Evolutionary conservation across 2,329 filamentous ascomycete species (phyloP).

Genomic region (Metarhizium anisopliae): DNA sequence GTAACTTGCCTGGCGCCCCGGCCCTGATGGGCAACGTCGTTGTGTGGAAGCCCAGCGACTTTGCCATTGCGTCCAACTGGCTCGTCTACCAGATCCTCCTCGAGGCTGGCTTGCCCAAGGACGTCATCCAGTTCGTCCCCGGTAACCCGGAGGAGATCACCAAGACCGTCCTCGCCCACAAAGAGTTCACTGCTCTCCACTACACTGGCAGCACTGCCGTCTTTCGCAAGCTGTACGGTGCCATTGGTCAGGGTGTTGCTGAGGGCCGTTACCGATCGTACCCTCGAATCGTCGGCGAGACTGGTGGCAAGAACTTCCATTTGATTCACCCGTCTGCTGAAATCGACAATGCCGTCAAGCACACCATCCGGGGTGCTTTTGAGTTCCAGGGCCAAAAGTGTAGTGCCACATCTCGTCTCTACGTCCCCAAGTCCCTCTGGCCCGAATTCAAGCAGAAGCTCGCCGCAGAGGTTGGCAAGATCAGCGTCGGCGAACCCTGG

Average conservation of each 20-base stretch:
- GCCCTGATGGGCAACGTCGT: constrained; percentile 91
- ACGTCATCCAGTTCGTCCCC: constrained; percentile 90
- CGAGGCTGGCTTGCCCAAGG: constrained; percentile 79
- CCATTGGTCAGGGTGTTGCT: constrained; percentile 73
- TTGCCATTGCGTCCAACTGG: constrained; percentile 83
- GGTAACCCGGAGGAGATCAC: constrained; percentile 82
- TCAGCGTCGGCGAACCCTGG: constrained; percentile 61
- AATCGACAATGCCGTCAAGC: constrained; percentile 66
- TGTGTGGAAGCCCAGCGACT: constrained; percentile 92
- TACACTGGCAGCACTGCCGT: constrained; percentile 91
- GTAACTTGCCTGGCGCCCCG: constrained; percentile 74
- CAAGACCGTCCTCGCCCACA: constrained; percentile 64
- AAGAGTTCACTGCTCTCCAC: constrained; percentile 81
- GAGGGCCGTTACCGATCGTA: constrained; percentile 78
- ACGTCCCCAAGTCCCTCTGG: constrained; percentile 69
- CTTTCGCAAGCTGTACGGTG: constrained; percentile 80
- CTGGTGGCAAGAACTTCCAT: constrained; percentile 91
- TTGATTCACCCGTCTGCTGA: constrained; percentile 71
- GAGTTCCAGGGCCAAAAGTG: constrained; percentile 92
- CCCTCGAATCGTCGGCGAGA: constrained; percentile 83
- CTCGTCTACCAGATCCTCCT: constrained; percentile 82
- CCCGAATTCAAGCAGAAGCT: constrained; percentile 60
- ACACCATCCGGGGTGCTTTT: constrained; percentile 80
- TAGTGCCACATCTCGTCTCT: constrained; percentile 72
- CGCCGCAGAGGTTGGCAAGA: constrained; percentile 56